A percentile compares a stretch with the other conserved stretches of the same genome.
Conservation (phyloP, 1,139 yeast genomes). For the Geotrichum aggregatum region DNA sequence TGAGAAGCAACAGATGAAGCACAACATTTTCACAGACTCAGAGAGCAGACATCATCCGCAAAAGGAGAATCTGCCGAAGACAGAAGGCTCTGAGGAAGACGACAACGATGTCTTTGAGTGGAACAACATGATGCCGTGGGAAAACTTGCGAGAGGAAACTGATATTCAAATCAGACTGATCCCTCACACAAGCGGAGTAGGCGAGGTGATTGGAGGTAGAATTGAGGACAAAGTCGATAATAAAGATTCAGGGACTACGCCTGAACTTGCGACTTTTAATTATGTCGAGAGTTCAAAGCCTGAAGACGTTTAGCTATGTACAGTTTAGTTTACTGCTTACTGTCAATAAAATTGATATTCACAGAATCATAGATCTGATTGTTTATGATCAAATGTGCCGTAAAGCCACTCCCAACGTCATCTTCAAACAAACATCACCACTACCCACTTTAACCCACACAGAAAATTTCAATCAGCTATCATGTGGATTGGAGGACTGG, state of each 20-base stretch:
- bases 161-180: constrained; percentile 30
- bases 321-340: no score
- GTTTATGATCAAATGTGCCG: neutral
- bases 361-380: no score
- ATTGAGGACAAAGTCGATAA: neutral
- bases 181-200: constrained; percentile 30
- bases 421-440: constrained; percentile 3
- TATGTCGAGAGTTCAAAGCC: constrained; percentile 3
- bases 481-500: constrained; percentile 10
- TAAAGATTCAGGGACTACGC: constrained; percentile 1
- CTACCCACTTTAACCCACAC: neutral
- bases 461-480: no score
- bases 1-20: constrained; percentile 2
- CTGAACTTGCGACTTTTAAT: constrained; percentile 9
- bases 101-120: constrained; percentile 27
- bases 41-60: neutral
- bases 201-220: neutral
- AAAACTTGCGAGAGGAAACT: constrained; percentile 29
- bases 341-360: no score
- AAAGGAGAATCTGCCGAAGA: constrained; percentile 17
- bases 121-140: constrained; percentile 33
- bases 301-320: neutral
- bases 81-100: constrained; percentile 19
- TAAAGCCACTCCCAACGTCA: neutral
- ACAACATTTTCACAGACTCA: neutral